Evolutionary conservation across 1,139 yeast species (phyloP).

Genomic region (Geotrichum restrictum): DNA sequence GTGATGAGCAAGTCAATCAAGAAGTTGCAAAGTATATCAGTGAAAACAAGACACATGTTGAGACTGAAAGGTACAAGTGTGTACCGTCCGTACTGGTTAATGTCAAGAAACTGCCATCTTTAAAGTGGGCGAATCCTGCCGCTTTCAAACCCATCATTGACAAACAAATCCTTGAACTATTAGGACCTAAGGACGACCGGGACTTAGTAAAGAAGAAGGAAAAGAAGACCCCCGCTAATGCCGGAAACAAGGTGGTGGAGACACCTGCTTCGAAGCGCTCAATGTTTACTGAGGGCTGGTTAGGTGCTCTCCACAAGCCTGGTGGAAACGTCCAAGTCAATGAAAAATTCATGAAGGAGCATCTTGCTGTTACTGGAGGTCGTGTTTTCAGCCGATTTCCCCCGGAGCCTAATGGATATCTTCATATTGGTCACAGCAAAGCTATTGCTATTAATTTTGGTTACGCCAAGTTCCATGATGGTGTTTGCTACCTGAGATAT

Average conservation of each 20-base stretch:
- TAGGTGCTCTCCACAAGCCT: slow-evolving; percentile 91
- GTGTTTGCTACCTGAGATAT: slow-evolving; percentile 84
- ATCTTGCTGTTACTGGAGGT: slow-evolving; percentile 72
- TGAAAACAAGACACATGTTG: slow-evolving; percentile 55
- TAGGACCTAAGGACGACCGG: slow-evolving; percentile 96
- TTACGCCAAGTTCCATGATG: slow-evolving; percentile 78
- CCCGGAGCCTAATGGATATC: slow-evolving; percentile 95
- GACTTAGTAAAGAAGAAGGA: slow-evolving; percentile 78
- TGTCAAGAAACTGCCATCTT: slow-evolving; percentile 63
- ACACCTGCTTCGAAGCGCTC: slow-evolving; percentile 50
- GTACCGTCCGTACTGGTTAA: slow-evolving; percentile 76
- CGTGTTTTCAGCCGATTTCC: slow-evolving; percentile 92
- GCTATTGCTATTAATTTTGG: slow-evolving; percentile 97
- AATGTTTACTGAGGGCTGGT: slow-evolving; percentile 93
- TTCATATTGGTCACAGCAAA: slow-evolving; percentile 96
- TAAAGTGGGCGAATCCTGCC: slow-evolving; percentile 91
- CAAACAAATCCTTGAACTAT: slow-evolving; percentile 57
- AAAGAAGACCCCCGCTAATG: slow-evolving; percentile 27
- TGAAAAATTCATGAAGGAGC: slow-evolving; percentile 79
- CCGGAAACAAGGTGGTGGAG: slow-evolving; percentile 38
- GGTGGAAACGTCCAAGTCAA: slow-evolving; percentile 91
- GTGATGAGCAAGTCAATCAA: slow-evolving; percentile 58
- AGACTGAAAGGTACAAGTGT: slow-evolving; percentile 66
- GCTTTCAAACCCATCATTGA: slow-evolving; percentile 85
- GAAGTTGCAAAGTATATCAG: slow-evolving; percentile 60